A percentile compares a stretch with the other conserved stretches of the same genome.
Conservation (phyloP, 306 rosid species). For the Leucaena leucocephala region DNA sequence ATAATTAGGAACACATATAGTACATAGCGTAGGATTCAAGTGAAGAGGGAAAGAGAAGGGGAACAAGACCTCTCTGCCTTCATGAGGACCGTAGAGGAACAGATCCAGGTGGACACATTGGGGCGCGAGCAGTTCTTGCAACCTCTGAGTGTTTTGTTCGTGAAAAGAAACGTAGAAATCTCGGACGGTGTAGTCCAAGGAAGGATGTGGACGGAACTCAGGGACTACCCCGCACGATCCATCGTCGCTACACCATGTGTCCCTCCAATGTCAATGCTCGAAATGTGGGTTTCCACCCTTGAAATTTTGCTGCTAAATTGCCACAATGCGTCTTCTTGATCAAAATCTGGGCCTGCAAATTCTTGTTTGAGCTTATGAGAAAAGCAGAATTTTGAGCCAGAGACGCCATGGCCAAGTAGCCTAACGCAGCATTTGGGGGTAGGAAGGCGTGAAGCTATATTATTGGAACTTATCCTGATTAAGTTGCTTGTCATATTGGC, state of each 20-base stretch:
- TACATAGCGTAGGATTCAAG: no score
- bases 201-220: conserved; percentile 15
- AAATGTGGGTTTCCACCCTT: conserved; percentile 13
- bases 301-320: not conserved
- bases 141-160: conserved; percentile 14
- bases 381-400: conserved; percentile 1
- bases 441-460: not conserved
- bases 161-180: conserved; percentile 51
- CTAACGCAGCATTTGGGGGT: not conserved
- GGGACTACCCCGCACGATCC: conserved; percentile 42
- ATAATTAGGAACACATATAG: no score
- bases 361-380: not conserved
- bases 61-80: not conserved
- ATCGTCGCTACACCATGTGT: conserved; percentile 23
- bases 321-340: conserved; percentile 1
- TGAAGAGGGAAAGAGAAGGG: no score
- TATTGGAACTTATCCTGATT: not conserved
- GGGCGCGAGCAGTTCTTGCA: conserved; percentile 41
- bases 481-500: not conserved
- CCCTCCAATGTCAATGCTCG: conserved; percentile 10
- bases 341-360: no score
- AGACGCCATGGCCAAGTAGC: not conserved
- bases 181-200: not conserved
- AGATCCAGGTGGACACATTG: conserved; percentile 46
- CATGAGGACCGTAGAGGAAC: conserved; percentile 37